Base-by-base conservation (phyloP, 305 asterid genomes). In the Fraxinus velutina region DNA sequence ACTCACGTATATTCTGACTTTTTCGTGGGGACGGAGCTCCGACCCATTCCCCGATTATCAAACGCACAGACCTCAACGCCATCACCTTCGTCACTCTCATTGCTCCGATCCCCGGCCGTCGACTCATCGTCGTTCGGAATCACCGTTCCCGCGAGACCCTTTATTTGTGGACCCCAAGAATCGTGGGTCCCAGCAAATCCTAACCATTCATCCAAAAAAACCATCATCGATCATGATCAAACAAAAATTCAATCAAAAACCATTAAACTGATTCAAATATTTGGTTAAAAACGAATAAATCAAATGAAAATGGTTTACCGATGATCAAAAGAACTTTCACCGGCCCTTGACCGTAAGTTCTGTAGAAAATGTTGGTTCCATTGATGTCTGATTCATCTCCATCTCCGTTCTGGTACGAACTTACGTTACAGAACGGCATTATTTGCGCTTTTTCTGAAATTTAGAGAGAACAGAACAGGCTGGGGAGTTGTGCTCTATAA, bases 131-230 rank as follows among this genome's bases (percentile, higher is more conserved):
- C 92, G 86, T 96, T 96, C 3, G 98, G 90, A 6, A 84, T 82
- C 81, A 86, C 64, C 47, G 94, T 90, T 62, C 98, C 98, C 73
- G 90, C 88, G 33, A 96, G 89, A 55, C 86, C 93, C 88, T 82
- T 90, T 37, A 94, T 93, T 85, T 96, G 99, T 5, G 97, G 98
- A 2, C 13, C 83, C 99, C 98, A 94, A 0, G 98, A 92, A 74
- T 87, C 90, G 79, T 94, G 98, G 30, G 99, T 94, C 79, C 93
- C 99, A 84, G 99, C 99, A 86, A 96, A 90, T 87, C 98, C 99
- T 96, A 81, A 68, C 21, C 73, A 81, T 80, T 80, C 80, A 74
- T 57, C 62, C 47, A 24, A 24, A 7, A 44, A 68, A 47, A 73
- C 21, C 75, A 82, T 77, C 88, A 86, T 52, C 50, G 36, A 80